phyloP scores from a whole-genome alignment of 495 filamentous ascomycete species.

The Podospora pseudopauciseta region DNA sequence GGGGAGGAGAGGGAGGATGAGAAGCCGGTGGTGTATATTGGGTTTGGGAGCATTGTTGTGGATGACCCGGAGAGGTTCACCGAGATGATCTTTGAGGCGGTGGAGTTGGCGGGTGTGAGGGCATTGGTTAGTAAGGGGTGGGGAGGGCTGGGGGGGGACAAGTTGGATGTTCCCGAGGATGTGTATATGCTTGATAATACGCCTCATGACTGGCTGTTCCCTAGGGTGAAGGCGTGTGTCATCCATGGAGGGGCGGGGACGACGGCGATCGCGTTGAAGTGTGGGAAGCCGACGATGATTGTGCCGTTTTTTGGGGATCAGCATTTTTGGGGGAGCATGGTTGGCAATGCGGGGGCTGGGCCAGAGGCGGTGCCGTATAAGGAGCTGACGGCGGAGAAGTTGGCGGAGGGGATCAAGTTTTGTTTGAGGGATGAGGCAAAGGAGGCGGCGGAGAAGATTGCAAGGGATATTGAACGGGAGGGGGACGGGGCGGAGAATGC shows the following conservation, averaged over 20 bases:
- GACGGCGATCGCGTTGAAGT: conserved; percentile 61
- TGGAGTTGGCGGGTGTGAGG: conserved; percentile 55
- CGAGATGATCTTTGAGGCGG: conserved; percentile 58
- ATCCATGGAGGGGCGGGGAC: conserved; percentile 68
- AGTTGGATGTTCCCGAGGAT: conserved; percentile 50
- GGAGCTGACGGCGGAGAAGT: conserved; percentile 56
- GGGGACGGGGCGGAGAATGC: conserved; percentile 72
- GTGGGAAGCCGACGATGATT: conserved; percentile 61
- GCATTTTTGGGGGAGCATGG: conserved; percentile 78
- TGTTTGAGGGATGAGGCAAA: conserved; percentile 58
- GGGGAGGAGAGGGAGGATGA: conserved; percentile 36
- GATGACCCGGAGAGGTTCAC: conserved; percentile 63
- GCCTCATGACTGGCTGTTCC: conserved; percentile 68
- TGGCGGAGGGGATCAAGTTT: conserved; percentile 64
- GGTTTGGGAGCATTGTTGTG: conserved; percentile 67
- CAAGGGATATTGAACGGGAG: conserved; percentile 59
- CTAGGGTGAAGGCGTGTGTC: conserved; percentile 54
- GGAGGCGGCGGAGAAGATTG: conserved; percentile 55
- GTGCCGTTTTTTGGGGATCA: conserved; percentile 73
- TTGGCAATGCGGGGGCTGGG: conserved; percentile 62
- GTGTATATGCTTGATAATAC: conserved; percentile 63
- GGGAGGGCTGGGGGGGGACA: conserved; percentile 59
- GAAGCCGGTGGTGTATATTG: conserved; percentile 58
- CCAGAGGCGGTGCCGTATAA: conserved; percentile 71
- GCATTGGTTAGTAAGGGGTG: conserved; percentile 65